Base-by-base conservation (phyloP, 2,329 filamentous ascomycete genomes). In the Coleophoma cylindrospora region DNA sequence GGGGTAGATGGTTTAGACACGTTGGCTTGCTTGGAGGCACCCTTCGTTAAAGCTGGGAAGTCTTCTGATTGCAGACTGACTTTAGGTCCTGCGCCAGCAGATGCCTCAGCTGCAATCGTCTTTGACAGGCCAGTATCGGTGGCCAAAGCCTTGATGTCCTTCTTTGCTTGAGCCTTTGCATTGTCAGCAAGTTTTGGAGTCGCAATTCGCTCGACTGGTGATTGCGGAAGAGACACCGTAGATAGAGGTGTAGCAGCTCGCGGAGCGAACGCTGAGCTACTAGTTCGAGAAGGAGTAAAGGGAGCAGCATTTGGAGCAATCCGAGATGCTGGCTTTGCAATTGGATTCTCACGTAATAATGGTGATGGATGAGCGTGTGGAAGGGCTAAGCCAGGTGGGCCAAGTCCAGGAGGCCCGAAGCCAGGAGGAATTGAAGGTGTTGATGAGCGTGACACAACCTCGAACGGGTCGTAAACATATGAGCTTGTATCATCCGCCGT, bases 21-120 rank as follows among this genome's bases (percentile, higher is more conserved):
- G 22, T 47, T 27, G 40, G 48, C 22, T 19, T 52, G 51, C 17
- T 55, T 51, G 43, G 46, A 14, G 17, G 49, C 34, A 22, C 43
- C 45, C 43, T 61, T 64, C 9, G 77, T 72, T 6, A 85, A 67
- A 3, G 80, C 75, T 11, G 83, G 83, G 57, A 84, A 86, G 56
- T 86, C 81, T 57, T 84, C 80, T 21, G 83, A 78, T 52, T 81
- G 75, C 41, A 83, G 64, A 32, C 75, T 53, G 37, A 56, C 32
- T 21, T 21, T 13, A 9, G 21, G 41, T 5, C n/a, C n/a, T 32
- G 41, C 27, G 7, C 12, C 27, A 13, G 62, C 53, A 11, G 58
- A 65, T 8, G 58, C 52, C 38, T 64, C 61, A 17, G 59, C 66
- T 37, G 56, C 51, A n/a, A 71, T 69, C 27, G 74, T 70, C 57